phyloP scores from a whole-genome alignment of 2,329 filamentous ascomycete genomes.

The Gliomastix tumulicola region DNA sequence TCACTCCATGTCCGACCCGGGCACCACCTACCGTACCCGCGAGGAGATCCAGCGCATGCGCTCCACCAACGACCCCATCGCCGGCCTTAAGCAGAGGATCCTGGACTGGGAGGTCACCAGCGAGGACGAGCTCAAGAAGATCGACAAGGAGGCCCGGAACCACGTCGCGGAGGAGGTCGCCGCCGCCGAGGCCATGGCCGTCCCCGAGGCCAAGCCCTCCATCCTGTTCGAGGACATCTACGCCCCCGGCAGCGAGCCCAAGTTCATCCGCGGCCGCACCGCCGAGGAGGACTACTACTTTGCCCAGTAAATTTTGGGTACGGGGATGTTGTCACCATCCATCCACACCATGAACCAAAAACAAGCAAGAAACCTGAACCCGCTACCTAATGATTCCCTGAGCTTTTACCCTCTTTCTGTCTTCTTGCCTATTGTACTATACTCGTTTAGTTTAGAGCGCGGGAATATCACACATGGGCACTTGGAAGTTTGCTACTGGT shows the following conservation, averaged over 20 bases:
- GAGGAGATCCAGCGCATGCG: constrained; percentile 99
- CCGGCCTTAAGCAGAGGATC: constrained; percentile 95
- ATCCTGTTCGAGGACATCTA: constrained; percentile 97
- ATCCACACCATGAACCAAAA: no score
- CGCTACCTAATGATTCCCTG: constrained; percentile 20
- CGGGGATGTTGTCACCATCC: background rate
- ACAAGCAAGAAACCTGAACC: no score
- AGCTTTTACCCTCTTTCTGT: constrained; percentile 13
- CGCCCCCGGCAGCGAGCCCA: constrained; percentile 78
- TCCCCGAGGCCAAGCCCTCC: constrained; percentile 69
- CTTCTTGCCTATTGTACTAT: constrained; percentile 19
- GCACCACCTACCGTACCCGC: constrained; percentile 97
- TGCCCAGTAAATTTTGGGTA: constrained; percentile 33
- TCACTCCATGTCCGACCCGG: constrained; percentile 99
- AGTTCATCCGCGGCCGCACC: constrained; percentile 80
- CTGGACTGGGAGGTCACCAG: constrained; percentile 87
- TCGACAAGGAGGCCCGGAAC: constrained; percentile 88
- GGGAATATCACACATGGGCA: constrained; percentile 1
- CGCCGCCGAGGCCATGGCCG: constrained; percentile 79
- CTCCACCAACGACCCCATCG: constrained; percentile 96
- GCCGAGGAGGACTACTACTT: constrained; percentile 95
- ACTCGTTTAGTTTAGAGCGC: constrained; percentile 7
- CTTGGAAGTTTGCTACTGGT: no score
- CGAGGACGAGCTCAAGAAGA: constrained; percentile 91
- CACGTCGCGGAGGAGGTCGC: constrained; percentile 87